These are phyloP conservation scores for Alternaria arborescens DNA, from an alignment of 2,329 filamentous ascomycete genomes.

Conservation along the genomic window DNA sequence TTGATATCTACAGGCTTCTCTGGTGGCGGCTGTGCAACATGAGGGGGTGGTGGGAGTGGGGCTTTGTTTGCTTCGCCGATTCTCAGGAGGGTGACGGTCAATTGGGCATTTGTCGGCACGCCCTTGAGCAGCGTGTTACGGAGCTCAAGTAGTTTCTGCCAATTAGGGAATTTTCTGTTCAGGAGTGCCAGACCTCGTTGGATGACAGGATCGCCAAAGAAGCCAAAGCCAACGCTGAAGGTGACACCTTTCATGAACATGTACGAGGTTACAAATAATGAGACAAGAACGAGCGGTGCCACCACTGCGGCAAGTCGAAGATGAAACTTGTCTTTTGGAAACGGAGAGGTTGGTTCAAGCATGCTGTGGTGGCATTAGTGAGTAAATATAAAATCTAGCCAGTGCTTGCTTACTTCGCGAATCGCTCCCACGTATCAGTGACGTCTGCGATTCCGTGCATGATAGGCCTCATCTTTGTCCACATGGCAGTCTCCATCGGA, in stretches of 20 bases:
- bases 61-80: constrained; percentile 83
- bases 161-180: constrained; percentile 71
- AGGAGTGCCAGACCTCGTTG: constrained; percentile 66
- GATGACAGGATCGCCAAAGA: constrained; percentile 83
- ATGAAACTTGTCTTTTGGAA: constrained; percentile 55
- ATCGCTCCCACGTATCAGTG: constrained; percentile 69
- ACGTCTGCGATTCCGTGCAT: constrained; percentile 72
- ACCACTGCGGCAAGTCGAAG: constrained; percentile 58
- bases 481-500: constrained; percentile 78
- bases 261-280: constrained; percentile 58
- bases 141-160: constrained; percentile 77
- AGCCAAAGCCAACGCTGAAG: constrained; percentile 74
- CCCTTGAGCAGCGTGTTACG: constrained; percentile 81
- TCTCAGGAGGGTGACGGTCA: constrained; percentile 80
- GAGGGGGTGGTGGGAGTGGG: constrained; percentile 71
- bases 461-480: constrained; percentile 75
- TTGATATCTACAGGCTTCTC: constrained; percentile 61
- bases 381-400: background rate
- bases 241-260: constrained; percentile 69
- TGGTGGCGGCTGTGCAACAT: constrained; percentile 55
- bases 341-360: constrained; percentile 59
- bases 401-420: constrained; percentile 61
- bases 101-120: constrained; percentile 85
- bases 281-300: constrained; percentile 54
- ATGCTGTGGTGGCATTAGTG: constrained; percentile 40